Percentiles rank a stretch among this genome's conserved stretches.
phyloP scores from a whole-genome alignment of 768 basidiomycete genomes.

The Lentinula raphanica region DNA sequence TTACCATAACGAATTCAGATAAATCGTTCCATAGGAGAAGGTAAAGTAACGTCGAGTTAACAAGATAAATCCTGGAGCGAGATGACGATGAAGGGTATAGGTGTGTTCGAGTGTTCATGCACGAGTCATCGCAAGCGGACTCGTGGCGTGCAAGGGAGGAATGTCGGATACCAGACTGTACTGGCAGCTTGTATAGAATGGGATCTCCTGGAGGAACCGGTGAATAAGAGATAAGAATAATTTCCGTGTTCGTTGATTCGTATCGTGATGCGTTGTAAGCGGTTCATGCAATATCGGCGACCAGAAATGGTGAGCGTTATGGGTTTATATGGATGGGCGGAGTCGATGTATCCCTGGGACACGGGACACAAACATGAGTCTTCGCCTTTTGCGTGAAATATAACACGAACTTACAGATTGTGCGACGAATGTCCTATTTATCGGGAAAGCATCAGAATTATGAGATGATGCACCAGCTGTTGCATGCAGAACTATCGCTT shows the following conservation, averaged over 20 bases:
- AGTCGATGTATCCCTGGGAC: background rate
- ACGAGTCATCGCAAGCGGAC: too few species aligned
- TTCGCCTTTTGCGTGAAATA: background rate
- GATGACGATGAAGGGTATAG: too few species aligned
- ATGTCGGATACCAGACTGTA: background rate
- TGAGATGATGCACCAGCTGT: slow-evolving; percentile 1
- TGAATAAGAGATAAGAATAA: background rate
- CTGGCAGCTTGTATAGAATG: background rate
- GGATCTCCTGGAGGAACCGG: background rate
- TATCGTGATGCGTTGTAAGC: background rate
- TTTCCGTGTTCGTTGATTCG: background rate
- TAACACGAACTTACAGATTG: background rate
- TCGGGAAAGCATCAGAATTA: background rate
- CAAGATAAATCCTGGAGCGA: too few species aligned
- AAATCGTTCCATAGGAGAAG: too few species aligned
- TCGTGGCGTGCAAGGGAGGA: background rate
- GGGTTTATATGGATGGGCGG: background rate
- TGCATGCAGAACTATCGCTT: background rate
- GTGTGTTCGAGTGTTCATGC: too few species aligned
- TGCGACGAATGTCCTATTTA: background rate
- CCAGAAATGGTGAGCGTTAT: too few species aligned
- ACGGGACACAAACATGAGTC: background rate
- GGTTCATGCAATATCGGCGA: background rate
- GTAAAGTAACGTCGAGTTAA: too few species aligned
- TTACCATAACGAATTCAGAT: too few species aligned